These are phyloP conservation scores for Botrytis deweyae DNA, from an alignment of 2,329 filamentous ascomycete species.

Conservation along the genomic window DNA sequence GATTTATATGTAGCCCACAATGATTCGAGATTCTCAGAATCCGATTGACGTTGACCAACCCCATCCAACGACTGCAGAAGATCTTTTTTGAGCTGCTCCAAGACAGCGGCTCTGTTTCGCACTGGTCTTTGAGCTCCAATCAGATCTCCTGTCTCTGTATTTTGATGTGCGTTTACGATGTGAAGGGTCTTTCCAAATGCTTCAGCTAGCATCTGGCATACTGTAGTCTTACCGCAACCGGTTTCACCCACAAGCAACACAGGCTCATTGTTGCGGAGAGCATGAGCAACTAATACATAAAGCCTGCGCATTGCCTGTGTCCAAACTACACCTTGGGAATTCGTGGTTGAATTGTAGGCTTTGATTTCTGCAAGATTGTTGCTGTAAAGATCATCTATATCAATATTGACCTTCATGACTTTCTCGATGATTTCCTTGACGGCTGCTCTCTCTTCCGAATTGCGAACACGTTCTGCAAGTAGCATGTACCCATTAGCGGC, in stretches of 20 bases:
- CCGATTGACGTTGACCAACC: conserved; percentile 49
- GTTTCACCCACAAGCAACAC: conserved; percentile 95
- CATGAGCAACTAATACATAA: conserved; percentile 84
- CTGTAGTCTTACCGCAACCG: conserved; percentile 95
- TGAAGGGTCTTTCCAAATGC: conserved; percentile 73
- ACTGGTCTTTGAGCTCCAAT: conserved; percentile 94
- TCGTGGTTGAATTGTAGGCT: conserved; percentile 47
- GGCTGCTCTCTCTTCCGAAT: conserved; percentile 77
- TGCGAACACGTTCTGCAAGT: conserved; percentile 89
- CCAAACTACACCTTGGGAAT: conserved; percentile 77
- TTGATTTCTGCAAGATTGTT: conserved; percentile 55
- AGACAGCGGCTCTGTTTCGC: conserved; percentile 74
- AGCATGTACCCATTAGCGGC: conserved; percentile 95
- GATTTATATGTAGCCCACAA: conserved; percentile 48
- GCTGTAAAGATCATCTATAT: conserved; percentile 72
- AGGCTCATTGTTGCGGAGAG: conserved; percentile 86
- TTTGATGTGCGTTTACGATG: conserved; percentile 96
- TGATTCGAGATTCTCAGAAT: conserved; percentile 59
- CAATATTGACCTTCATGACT: conserved; percentile 82
- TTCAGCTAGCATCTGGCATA: conserved; percentile 88
- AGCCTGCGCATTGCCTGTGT: conserved; percentile 91
- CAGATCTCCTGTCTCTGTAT: conserved; percentile 94
- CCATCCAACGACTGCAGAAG: conserved; percentile 49
- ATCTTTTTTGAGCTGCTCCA: conserved; percentile 63
- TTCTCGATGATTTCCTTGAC: conserved; percentile 88